Evolutionary conservation across 2,329 filamentous ascomycete genomes (phyloP).

Genomic region (Sporothrix phasma): DNA sequence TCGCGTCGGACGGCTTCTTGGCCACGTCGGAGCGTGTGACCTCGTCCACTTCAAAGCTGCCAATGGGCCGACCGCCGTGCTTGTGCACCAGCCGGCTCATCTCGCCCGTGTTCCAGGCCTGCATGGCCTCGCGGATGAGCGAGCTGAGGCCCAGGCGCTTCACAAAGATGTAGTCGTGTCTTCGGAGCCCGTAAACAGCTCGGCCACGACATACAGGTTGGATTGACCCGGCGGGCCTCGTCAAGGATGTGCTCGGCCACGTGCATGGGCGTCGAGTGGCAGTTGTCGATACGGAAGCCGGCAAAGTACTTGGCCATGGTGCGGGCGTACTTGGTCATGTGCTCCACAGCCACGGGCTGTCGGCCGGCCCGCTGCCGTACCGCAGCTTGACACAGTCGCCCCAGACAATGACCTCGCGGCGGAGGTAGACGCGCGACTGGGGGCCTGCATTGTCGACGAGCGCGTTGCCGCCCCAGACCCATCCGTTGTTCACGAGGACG

Average conservation of each 20-base stretch:
- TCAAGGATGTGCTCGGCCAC: slow-evolving; percentile 94
- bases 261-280: slow-evolving; percentile 88
- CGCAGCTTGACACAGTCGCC: slow-evolving; percentile 96
- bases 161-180: slow-evolving; percentile 94
- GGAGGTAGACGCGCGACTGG: slow-evolving; percentile 83
- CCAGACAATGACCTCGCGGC: slow-evolving; percentile 94
- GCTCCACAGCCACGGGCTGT: slow-evolving; percentile 90
- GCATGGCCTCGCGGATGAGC: slow-evolving; percentile 95
- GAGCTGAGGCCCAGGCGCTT: slow-evolving; percentile 85
- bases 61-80: slow-evolving; percentile 87
- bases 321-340: slow-evolving; percentile 87
- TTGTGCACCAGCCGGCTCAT: slow-evolving; percentile 86
- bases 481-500: slow-evolving; percentile 88
- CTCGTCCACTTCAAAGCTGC: slow-evolving; percentile 93
- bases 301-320: slow-evolving; percentile 91
- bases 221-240: slow-evolving; percentile 77
- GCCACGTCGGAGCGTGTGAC: slow-evolving; percentile 51
- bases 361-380: slow-evolving; percentile 69
- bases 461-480: slow-evolving; percentile 97
- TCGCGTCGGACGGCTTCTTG: too few species aligned
- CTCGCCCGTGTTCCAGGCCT: slow-evolving; percentile 91
- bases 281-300: slow-evolving; percentile 95
- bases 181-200: slow-evolving; percentile 91
- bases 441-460: slow-evolving; percentile 89
- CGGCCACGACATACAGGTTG: slow-evolving; percentile 83